These are phyloP conservation scores for Haplosporangium sp. DNA, from an alignment of 371 early-diverging fungal species.

Conservation along the genomic window DNA sequence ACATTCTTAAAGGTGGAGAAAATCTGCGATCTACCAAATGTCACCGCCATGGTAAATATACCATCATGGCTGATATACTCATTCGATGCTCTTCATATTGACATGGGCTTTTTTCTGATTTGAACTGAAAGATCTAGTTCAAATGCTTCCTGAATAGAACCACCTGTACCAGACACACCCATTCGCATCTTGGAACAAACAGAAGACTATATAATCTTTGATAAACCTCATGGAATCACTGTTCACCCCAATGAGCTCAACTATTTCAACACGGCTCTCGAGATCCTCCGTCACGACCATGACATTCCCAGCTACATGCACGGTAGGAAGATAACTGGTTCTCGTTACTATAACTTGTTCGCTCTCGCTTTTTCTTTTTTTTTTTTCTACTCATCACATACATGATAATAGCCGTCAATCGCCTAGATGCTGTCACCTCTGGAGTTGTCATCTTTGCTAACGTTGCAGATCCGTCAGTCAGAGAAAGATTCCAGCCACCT, in stretches of 20 bases:
- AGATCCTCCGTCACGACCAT: constrained; percentile 46
- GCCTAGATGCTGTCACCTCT: constrained; percentile 50
- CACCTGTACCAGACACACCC: constrained; percentile 42
- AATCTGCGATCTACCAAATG: constrained; percentile 43
- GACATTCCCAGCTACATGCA: constrained; percentile 49
- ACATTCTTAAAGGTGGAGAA: constrained; percentile 46
- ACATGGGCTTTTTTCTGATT: background rate
- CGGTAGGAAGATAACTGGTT: constrained; percentile 20
- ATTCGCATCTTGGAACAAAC: constrained; percentile 43
- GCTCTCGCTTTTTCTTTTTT: background rate
- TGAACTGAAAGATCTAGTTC: too few species aligned
- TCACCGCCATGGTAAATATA: constrained; percentile 45
- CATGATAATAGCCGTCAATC: constrained; percentile 31
- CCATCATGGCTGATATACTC: background rate
- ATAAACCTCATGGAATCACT: constrained; percentile 54
- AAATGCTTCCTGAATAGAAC: constrained; percentile 19
- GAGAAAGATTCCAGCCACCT: constrained; percentile 42
- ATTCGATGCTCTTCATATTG: background rate
- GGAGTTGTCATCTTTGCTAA: constrained; percentile 54
- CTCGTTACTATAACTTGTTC: too few species aligned
- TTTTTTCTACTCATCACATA: background rate
- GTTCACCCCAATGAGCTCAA: constrained; percentile 55
- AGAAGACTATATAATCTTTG: constrained; percentile 42
- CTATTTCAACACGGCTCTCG: constrained; percentile 46
- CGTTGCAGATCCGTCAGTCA: constrained; percentile 25